These are phyloP conservation scores for Chaetomidium leptoderma DNA, from an alignment of 495 filamentous ascomycete species.

Conservation along the genomic window DNA sequence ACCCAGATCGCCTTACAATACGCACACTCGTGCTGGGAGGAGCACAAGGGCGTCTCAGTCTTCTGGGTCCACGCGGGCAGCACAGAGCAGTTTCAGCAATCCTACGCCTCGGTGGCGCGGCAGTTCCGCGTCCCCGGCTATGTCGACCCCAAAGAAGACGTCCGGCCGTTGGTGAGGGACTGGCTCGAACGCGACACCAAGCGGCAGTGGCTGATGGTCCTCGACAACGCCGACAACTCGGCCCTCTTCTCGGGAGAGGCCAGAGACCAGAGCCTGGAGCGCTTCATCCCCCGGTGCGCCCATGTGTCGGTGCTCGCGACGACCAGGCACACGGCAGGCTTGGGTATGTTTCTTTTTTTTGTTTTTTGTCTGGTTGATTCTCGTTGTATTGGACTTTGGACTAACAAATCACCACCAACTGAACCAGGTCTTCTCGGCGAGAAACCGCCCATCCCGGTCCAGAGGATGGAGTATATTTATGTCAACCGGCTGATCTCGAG, in stretches of 20 bases:
- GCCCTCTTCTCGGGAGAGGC: conserved; percentile 28
- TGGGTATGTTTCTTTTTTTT: no score
- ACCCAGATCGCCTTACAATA: conserved; percentile 53
- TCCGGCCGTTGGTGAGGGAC: conserved; percentile 33
- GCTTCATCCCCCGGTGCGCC: conserved; percentile 29
- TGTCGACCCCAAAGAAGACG: conserved; percentile 32
- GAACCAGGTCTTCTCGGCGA: no score
- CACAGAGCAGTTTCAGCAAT: conserved; percentile 36
- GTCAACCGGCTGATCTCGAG: no score
- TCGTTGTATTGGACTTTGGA: no score
- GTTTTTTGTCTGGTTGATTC: no score
- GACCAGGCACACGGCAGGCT: conserved; percentile 33
- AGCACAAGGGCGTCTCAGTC: conserved; percentile 34
- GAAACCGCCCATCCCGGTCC: no score
- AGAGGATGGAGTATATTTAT: no score
- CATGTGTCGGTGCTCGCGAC: conserved; percentile 40
- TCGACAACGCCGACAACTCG: conserved; percentile 50
- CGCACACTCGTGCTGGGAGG: conserved; percentile 35
- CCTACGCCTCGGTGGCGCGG: conserved; percentile 40
- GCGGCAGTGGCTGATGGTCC: conserved; percentile 45
- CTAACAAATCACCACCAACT: neutral
- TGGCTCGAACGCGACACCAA: conserved; percentile 38
- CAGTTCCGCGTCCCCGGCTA: conserved; percentile 27
- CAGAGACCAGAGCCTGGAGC: neutral
- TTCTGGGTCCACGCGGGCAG: conserved; percentile 47